Evolutionary conservation across 768 basidiomycete species (phyloP), one percentile per base, ranked within the genome.

Genomic region (Tulasnella sp.): DNA sequence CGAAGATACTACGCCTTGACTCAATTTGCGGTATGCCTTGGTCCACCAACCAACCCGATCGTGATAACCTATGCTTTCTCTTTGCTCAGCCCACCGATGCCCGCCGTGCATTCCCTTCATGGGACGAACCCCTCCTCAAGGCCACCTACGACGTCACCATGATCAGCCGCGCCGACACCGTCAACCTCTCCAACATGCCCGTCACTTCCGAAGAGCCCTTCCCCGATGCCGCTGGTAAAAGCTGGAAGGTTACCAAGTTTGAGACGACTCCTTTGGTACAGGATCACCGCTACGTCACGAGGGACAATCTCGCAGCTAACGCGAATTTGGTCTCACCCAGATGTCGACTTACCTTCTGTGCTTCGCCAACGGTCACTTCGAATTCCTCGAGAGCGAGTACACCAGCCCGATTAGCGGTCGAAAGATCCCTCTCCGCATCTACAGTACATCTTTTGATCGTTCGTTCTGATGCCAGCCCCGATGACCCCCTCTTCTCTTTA

Each of bases 301-400:
- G 48, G 48, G 48, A 24, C 21, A 5, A 1, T 19, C 24, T 52
- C 21, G 52, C 24, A 52, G 52, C 52, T 52, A 52, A 52, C n/a
- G 52, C 24, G 48, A 1, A 21, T n/a, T 52, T 8, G 24, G 7
- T n/a, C 24, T 21, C n/a, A 10, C n/a, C 21, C n/a, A 90, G 81
- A 93, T 96, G 92, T 96, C 94, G 1, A 92, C 93, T 3, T 97
- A 98, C 86, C 90, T 97, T 76, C 93, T 97, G 46, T 95, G 95
- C 0, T 94, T 88, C 81, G 95, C 95, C 39, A 95, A 94, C 82
- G 95, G 95, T 34, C 86, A 88, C 42, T 98, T 98, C 83, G 87
- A 88, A 78, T 85, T 90, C 85, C 85, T 96, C 79, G 92, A 95
- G 82, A 90, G 89, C 80, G 91, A 91, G 14, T 96, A 94, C 85